Percentiles rank a stretch among this genome's conserved stretches.
Conservation (phyloP, 306 rosid genomes). For the Corylus heterophylla region DNA sequence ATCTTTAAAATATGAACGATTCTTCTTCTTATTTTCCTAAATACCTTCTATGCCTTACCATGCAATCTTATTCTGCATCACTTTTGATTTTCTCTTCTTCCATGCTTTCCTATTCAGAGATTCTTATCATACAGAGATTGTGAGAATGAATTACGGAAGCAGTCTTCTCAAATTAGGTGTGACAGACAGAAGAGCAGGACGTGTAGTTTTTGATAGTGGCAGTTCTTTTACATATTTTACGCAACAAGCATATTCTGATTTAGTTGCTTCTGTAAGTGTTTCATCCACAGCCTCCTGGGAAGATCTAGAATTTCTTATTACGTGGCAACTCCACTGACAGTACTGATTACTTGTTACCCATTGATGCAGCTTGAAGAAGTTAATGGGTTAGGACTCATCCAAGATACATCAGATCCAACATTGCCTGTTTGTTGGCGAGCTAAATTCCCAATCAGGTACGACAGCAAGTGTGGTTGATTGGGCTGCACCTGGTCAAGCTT, state of each 20-base stretch:
- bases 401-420: slow-evolving; percentile 60
- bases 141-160: slow-evolving; percentile 59
- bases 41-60: slow-evolving; percentile 4
- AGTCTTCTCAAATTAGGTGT: slow-evolving; percentile 46
- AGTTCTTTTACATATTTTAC: slow-evolving; percentile 80
- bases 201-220: slow-evolving; percentile 73
- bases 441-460: slow-evolving; percentile 54
- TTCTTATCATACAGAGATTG: slow-evolving; percentile 58
- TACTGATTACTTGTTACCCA: slow-evolving; percentile 8
- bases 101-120: slow-evolving; percentile 44
- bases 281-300: slow-evolving; percentile 14
- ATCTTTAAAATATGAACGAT: neutral
- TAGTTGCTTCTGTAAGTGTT: slow-evolving; percentile 69
- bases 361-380: slow-evolving; percentile 71
- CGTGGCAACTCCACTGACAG: neutral
- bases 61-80: slow-evolving; percentile 8
- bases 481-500: slow-evolving; percentile 3
- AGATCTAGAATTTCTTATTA: neutral
- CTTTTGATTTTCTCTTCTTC: slow-evolving; percentile 14
- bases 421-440: slow-evolving; percentile 78
- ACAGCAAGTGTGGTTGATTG: neutral
- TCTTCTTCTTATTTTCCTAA: slow-evolving; percentile 2
- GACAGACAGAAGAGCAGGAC: slow-evolving; percentile 38
- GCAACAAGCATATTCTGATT: slow-evolving; percentile 54
- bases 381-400: slow-evolving; percentile 44